phyloP scores from a whole-genome alignment of 208 protist species.

The Zelonia costaricensis region DNA sequence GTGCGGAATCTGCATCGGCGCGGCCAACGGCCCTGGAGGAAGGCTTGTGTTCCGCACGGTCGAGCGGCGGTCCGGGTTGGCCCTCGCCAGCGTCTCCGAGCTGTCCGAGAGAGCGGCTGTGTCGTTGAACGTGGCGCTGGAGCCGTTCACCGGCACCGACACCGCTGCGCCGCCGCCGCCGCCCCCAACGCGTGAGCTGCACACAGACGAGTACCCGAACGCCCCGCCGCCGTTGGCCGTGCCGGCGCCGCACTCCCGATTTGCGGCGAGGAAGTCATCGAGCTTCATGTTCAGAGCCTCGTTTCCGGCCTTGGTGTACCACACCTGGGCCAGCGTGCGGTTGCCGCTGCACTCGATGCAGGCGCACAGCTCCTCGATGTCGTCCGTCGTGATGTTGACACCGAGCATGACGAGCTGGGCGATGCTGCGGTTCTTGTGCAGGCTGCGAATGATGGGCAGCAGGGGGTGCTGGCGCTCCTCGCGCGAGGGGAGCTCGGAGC shows the following conservation, averaged over 20 bases:
- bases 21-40: not conserved
- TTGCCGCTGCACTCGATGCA: constrained; percentile 67
- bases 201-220: constrained; percentile 14
- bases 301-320: constrained; percentile 46
- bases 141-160: constrained; percentile 1
- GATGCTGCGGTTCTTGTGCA: constrained; percentile 53
- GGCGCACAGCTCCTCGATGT: constrained; percentile 72
- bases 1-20: not conserved
- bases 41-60: constrained; percentile 5
- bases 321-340: constrained; percentile 40
- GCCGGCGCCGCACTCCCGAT: constrained; percentile 27
- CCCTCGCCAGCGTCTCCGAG: constrained; percentile 9
- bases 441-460: constrained; percentile 52
- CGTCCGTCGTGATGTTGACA: constrained; percentile 56
- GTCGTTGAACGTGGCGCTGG: constrained; percentile 17
- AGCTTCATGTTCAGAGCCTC: constrained; percentile 67
- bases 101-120: constrained; percentile 9
- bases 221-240: constrained; percentile 2
- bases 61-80: not conserved
- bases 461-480: constrained; percentile 57
- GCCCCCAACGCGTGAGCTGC: constrained; percentile 14
- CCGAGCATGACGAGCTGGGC: constrained; percentile 50
- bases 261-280: constrained; percentile 53
- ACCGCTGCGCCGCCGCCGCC: no score
- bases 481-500: constrained; percentile 14